Percentiles rank a stretch among this genome's conserved stretches.
Evolutionary conservation across 2,329 filamentous ascomycete species (phyloP).

Genomic region (Hypoxylon sp.): DNA sequence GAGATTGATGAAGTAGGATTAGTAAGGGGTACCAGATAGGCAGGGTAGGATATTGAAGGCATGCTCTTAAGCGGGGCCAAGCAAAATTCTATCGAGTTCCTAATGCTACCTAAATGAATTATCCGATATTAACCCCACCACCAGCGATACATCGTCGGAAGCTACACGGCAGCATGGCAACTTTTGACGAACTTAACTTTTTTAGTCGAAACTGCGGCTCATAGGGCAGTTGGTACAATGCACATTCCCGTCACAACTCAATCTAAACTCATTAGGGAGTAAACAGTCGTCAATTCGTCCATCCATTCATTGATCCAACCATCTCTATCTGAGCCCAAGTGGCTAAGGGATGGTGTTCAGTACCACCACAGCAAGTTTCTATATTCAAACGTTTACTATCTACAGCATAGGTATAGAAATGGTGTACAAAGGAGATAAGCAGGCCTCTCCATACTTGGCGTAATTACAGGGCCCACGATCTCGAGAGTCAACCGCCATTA

Average conservation of each 20-base stretch:
- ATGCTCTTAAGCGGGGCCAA: not conserved
- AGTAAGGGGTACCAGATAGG: not conserved
- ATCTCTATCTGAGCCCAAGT: not conserved
- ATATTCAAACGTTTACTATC: not conserved
- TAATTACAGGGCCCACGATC: not conserved
- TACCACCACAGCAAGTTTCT: not conserved
- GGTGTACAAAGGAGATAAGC: constrained; percentile 9
- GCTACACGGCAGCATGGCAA: constrained; percentile 1
- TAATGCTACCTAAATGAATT: constrained; percentile 10
- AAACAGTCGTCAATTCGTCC: not conserved
- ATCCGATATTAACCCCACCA: not conserved
- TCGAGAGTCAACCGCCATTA: constrained; percentile 14
- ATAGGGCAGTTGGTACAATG: not conserved
- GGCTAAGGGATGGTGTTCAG: not conserved
- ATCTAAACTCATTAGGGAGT: not conserved
- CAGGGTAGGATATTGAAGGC: not conserved
- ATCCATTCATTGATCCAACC: not conserved
- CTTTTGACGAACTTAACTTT: constrained; percentile 12
- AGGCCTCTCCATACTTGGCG: constrained; percentile 2
- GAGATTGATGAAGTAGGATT: constrained; percentile 15
- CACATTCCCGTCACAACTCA: not conserved
- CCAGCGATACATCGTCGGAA: not conserved
- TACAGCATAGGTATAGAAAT: constrained; percentile 12
- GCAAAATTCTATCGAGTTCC: not conserved
- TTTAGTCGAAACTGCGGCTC: constrained; percentile 11